Base-by-base conservation (phyloP, 306 rosid species). In the Rosa persica region DNA sequence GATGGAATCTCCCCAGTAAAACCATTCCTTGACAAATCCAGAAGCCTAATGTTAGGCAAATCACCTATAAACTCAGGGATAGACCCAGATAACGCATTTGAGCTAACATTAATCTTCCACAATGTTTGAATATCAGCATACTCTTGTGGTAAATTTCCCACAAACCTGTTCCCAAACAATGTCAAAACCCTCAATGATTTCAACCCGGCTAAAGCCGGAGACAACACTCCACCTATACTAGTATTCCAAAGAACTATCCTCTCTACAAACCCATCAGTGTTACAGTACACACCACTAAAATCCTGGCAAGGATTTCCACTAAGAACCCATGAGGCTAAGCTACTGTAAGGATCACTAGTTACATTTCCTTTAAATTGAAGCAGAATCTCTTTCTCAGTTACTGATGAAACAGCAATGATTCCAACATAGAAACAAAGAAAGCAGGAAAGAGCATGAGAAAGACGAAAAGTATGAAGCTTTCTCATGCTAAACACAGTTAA, bases 81-180 rank as follows among this genome's bases (percentile, higher is more conserved):
- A 54, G 85, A 88, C 81, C 99, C 99, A 8, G 96, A 89, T 57
- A 96, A 71, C 0, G 89, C 96, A 86, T 96, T 96, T 39, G 97
- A 82, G 82, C 98, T 96, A 83, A 96, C 42, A 89, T 96, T 96
- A 76, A 96, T 85, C 89, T 96, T 96, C 97, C 98, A 96, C 85
- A 96, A 73, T 10, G 97, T 83, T 54, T 84, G 83, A 81, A 96
- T 84, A 47, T 78, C 83, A 70, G 86, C 88, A 84, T 89, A 96
- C 22, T 76, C 93, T 72, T 84, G 78, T 4, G 99, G 99, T 73
- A 96, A 86, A 54, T 79, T 82, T 25, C 98, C 99, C 3, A 86
- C 77, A 72, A 96, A 91, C 13, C 85, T 83, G 78, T 96, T 96
- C 49, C 97, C 98, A 67, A 86, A 96, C 86, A 96, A 85, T 75